A percentile compares a stretch with the other conserved stretches of the same genome.
phyloP scores from a whole-genome alignment of 225 moss, liverwort and hornwort species.

The Sphagnum contortum region DNA sequence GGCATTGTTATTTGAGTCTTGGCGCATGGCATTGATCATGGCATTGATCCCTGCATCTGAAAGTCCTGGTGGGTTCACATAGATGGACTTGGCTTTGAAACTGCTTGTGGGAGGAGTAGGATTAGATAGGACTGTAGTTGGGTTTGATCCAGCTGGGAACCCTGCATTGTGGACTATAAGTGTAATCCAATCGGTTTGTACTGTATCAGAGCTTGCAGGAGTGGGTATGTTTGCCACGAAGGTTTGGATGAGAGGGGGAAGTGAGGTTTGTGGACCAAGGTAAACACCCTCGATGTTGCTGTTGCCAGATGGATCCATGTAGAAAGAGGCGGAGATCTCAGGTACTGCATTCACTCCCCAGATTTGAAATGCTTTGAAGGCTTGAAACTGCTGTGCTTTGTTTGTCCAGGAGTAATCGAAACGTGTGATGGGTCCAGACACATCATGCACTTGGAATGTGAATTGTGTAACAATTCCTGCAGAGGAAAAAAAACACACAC shows the following conservation, averaged over 20 bases:
- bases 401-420: constrained; percentile 45
- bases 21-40: constrained; percentile 33
- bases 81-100: constrained; percentile 75
- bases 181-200: constrained; percentile 50
- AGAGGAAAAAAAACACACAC: too few relatives aligned
- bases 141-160: constrained; percentile 13
- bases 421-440: constrained; percentile 47
- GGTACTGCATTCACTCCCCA: constrained; percentile 41
- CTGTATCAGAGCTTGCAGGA: constrained; percentile 10
- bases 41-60: constrained; percentile 39
- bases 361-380: constrained; percentile 43
- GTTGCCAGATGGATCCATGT: constrained; percentile 48
- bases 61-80: constrained; percentile 29
- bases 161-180: constrained; percentile 36
- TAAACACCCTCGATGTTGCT: constrained; percentile 46
- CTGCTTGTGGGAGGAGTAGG: constrained; percentile 1
- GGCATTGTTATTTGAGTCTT: constrained; percentile 16
- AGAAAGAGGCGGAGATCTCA: constrained; percentile 52
- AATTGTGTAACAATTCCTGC: constrained; percentile 55
- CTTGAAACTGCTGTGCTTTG: constrained; percentile 22
- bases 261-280: constrained; percentile 21
- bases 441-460: constrained; percentile 56
- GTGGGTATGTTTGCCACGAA: constrained; percentile 26
- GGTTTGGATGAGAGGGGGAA: constrained; percentile 9
- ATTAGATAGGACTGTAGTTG: constrained; percentile 12